Conservation (phyloP, 2,329 filamentous ascomycete genomes). For the Talaromyces atroroseus region DNA sequence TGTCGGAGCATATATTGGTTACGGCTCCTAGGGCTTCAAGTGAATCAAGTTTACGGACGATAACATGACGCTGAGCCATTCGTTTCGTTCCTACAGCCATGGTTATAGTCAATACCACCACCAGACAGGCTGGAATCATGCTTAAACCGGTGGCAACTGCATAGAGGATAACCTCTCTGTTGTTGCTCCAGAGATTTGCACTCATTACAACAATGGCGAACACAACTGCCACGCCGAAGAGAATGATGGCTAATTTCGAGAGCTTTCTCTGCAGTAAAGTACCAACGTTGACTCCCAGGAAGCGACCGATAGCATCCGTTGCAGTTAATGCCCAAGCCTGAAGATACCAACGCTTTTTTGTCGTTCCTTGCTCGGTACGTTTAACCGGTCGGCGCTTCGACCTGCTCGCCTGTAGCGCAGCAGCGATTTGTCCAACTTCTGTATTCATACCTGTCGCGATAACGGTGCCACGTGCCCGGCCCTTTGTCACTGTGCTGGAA, state of each 20-base stretch:
- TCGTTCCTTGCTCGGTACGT: constrained; percentile 39
- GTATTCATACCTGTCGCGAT: constrained; percentile 57
- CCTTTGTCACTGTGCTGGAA: constrained; percentile 55
- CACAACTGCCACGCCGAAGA: constrained; percentile 66
- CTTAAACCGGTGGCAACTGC: constrained; percentile 53
- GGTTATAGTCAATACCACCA: constrained; percentile 63
- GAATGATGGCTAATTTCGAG: constrained; percentile 73
- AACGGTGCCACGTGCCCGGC: constrained; percentile 54
- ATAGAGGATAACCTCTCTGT: constrained; percentile 57
- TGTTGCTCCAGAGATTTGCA: constrained; percentile 51
- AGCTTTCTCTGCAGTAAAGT: constrained; percentile 81
- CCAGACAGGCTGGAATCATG: constrained; percentile 58
- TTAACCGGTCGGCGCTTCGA: constrained; percentile 37
- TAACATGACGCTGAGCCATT: constrained; percentile 54
- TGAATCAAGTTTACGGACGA: constrained; percentile 53
- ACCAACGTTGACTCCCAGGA: constrained; percentile 54
- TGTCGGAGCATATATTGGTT: constrained; percentile 54
- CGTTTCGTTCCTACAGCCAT: constrained; percentile 58
- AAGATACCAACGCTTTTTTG: constrained; percentile 49
- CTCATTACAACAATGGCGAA: constrained; percentile 59
- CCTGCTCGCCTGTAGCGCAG: constrained; percentile 26
- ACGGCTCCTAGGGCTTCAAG: constrained; percentile 59
- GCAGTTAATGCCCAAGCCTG: constrained; percentile 49
- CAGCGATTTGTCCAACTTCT: constrained; percentile 57
- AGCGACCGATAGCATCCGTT: constrained; percentile 55